Base-by-base conservation (phyloP, 768 basidiomycete genomes). In the Hygrocybe coccinea region DNA sequence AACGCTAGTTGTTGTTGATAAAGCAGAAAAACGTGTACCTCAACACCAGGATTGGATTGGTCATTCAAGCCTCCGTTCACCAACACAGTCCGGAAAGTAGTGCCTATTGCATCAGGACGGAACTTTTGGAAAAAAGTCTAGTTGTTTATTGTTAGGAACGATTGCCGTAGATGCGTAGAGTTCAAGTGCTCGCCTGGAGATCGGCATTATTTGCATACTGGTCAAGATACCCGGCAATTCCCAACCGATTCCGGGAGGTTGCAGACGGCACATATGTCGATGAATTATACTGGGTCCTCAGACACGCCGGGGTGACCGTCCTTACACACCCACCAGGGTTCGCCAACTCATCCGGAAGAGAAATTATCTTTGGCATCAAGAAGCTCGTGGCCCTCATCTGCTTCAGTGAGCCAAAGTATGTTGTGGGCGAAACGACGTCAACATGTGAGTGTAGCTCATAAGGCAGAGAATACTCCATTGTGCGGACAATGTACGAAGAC, bases 351-450 rank as follows among this genome's bases (percentile, higher is more conserved):
- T 36, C 55, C 10, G 21, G 14, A 3, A 49, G n/a, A 4, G 34
- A 59, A 44, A 69, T 62, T 59, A 69, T 70, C 53, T 73, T 64
- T 38, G 74, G 71, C 60, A 75, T 71, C n/a, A 70, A 29, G 56
- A 67, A 70, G 55, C 67, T 68, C 10, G 74, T 73, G 17, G 65
- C 63, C 56, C 64, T 66, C 67, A 76, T 70, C 34, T 59, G 61
- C 17, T 60, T 64, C 46, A 71, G 62, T 14, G 71, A 67, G 12
- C 77, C 75, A 58, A 88, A 89, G 66, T 80, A 76, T 1, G 85
- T 88, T 0, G 87, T 87, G 0, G 87, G 87, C 55, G 86, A 83
- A 33, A 89, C 71, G 33, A 87, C 68, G 47, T 87, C 84, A 50
- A 88, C 64, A 62, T 88, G 85, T 1, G 73, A 71, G 58, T 84